These are phyloP conservation scores for Neoscytalidium dimidiatum DNA, from an alignment of 2,329 filamentous ascomycete species.

Conservation along the genomic window DNA sequence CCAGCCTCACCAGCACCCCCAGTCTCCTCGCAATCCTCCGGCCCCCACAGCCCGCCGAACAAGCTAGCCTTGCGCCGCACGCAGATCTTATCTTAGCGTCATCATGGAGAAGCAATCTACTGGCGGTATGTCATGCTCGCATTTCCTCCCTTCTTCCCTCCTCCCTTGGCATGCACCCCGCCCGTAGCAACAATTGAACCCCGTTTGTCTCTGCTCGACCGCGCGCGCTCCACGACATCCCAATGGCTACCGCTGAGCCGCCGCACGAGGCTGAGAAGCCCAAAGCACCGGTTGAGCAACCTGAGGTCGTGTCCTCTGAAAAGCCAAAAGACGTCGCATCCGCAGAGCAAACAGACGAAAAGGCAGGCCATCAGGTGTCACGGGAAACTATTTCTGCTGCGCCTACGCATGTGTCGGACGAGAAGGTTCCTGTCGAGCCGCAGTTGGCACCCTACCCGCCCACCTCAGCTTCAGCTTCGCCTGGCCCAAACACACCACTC, in stretches of 20 bases:
- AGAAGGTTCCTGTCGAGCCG: not conserved
- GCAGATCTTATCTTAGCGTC: conserved; percentile 10
- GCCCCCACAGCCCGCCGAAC: not conserved
- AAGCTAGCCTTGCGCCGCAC: conserved; percentile 1
- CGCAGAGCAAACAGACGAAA: not conserved
- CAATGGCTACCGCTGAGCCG: not conserved
- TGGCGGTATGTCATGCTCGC: conserved; percentile 9
- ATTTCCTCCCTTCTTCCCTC: not conserved
- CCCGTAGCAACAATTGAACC: not conserved
- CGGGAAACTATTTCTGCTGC: not conserved
- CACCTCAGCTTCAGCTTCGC: not conserved
- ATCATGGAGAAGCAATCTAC: conserved; percentile 16
- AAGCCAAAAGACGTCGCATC: not conserved
- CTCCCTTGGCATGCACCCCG: not conserved
- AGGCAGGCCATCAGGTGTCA: not conserved
- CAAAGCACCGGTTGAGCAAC: not conserved
- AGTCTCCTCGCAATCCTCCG: not conserved
- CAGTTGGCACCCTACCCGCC: not conserved
- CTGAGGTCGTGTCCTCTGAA: not conserved
- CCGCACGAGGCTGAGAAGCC: not conserved
- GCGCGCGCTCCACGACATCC: not conserved
- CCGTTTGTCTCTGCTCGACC: not conserved
- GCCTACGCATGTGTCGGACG: not conserved
- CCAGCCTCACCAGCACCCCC: not conserved
- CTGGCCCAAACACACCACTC: not conserved